Evolutionary conservation across 2,329 filamentous ascomycete species (phyloP).

Genomic region (Fusarium mundagurra): DNA sequence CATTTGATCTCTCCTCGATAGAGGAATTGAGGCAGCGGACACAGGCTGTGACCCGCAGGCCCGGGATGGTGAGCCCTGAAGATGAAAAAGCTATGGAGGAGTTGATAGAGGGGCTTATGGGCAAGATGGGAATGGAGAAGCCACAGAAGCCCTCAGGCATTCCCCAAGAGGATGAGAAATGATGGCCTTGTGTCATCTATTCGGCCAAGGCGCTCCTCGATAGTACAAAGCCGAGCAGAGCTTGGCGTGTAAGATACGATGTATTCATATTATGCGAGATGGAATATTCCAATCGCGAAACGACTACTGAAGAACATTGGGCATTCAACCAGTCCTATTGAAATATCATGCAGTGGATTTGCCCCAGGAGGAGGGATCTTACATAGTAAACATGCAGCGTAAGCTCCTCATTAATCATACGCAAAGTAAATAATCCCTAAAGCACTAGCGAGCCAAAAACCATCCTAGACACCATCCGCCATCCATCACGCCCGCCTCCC

Average conservation of each 20-base stretch:
- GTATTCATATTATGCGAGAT: background rate
- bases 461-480: conserved; percentile 22
- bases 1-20: conserved; percentile 77
- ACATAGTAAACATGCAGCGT: background rate
- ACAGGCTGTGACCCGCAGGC: conserved; percentile 53
- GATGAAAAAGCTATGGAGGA: conserved; percentile 70
- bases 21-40: conserved; percentile 69
- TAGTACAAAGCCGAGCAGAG: background rate
- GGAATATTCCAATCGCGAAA: background rate
- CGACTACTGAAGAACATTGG: background rate
- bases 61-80: conserved; percentile 50
- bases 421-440: conserved; percentile 35
- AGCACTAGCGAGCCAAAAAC: conserved; percentile 20
- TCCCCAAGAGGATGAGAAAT: conserved; percentile 20
- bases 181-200: background rate
- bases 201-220: background rate
- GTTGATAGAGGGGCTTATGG: conserved; percentile 68
- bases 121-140: conserved; percentile 55
- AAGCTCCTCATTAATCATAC: conserved; percentile 36
- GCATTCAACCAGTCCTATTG: background rate
- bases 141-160: conserved; percentile 21
- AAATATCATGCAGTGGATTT: background rate
- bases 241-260: conserved; percentile 32
- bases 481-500: conserved; percentile 14
- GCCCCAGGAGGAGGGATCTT: background rate